phyloP scores from a whole-genome alignment of 352 stramenopile species.

The Pythium scleroteichum region DNA sequence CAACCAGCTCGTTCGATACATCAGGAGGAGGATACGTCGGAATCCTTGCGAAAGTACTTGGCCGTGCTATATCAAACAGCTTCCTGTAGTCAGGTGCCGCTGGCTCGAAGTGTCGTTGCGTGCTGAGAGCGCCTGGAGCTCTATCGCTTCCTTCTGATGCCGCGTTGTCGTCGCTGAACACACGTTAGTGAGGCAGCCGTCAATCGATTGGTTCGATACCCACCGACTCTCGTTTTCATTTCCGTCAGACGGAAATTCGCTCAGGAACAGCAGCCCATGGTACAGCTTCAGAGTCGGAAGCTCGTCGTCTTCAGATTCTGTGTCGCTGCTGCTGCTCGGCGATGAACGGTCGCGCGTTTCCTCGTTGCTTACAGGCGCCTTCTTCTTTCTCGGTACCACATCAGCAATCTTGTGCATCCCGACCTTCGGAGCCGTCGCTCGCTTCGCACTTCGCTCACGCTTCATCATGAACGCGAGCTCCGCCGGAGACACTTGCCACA shows the following conservation, averaged over 20 bases:
- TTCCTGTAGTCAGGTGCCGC: slow-evolving; percentile 13
- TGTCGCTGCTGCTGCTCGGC: slow-evolving; percentile 6
- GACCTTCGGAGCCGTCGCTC: background rate
- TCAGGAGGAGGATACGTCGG: too few species aligned
- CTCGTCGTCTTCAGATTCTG: slow-evolving; percentile 19
- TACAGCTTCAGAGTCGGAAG: slow-evolving; percentile 10
- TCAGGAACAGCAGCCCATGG: slow-evolving; percentile 1
- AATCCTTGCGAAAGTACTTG: too few species aligned
- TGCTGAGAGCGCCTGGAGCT: too few species aligned
- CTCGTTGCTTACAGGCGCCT: slow-evolving; percentile 6
- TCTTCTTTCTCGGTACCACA: too few species aligned
- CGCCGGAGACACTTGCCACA: slow-evolving; percentile 14
- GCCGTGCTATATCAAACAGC: background rate
- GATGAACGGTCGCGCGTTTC: slow-evolving; percentile 9
- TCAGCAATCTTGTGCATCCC: background rate
- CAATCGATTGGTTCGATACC: background rate
- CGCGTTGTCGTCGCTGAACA: background rate
- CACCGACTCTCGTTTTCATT: slow-evolving; percentile 2
- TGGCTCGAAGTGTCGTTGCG: background rate
- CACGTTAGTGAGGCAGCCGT: background rate
- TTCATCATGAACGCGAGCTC: slow-evolving; percentile 19
- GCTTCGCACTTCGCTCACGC: background rate
- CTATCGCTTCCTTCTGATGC: too few species aligned
- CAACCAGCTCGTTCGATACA: too few species aligned
- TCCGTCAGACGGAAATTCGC: slow-evolving; percentile 11